These are phyloP conservation scores for Thalia dealbata DNA, from an alignment of 176 grass and related monocot genomes.

Conservation along the genomic window DNA sequence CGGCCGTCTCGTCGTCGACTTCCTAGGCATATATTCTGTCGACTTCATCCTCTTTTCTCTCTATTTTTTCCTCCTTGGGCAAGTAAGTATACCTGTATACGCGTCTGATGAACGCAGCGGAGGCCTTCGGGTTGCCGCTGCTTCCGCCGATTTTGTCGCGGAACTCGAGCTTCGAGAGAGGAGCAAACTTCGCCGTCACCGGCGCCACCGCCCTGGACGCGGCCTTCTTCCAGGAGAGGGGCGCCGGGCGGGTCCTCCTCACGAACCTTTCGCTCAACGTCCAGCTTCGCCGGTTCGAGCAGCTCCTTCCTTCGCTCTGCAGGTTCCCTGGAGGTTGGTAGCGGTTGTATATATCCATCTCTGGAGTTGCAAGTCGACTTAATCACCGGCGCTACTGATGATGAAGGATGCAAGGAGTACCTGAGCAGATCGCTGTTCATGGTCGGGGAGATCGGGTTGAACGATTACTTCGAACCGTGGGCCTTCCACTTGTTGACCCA, in stretches of 20 bases:
- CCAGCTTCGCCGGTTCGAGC: slow-evolving; percentile 66
- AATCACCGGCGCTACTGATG: not conserved
- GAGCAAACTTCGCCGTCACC: slow-evolving; percentile 75
- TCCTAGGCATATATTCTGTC: slow-evolving; percentile 42
- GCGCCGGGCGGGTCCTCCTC: slow-evolving; percentile 36
- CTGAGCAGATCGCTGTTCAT: slow-evolving; percentile 20
- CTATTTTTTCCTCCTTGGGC: not conserved
- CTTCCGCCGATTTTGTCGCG: slow-evolving; percentile 49
- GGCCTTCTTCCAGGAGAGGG: slow-evolving; percentile 57
- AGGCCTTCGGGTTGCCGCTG: slow-evolving; percentile 69
- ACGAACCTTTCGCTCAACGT: slow-evolving; percentile 55
- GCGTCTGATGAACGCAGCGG: slow-evolving; percentile 31
- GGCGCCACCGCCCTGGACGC: slow-evolving; percentile 76
- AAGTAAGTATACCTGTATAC: not conserved
- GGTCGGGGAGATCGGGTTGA: slow-evolving; percentile 21
- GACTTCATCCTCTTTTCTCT: not conserved
- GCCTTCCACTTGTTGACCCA: not conserved
- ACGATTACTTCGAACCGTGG: slow-evolving; percentile 11
- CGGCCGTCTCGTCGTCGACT: slow-evolving; percentile 76
- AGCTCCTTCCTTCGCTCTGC: slow-evolving; percentile 72
- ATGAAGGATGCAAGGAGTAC: slow-evolving; percentile 13
- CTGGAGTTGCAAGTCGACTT: not conserved
- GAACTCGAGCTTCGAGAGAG: slow-evolving; percentile 35
- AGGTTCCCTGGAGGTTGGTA: slow-evolving; percentile 41
- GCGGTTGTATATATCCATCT: too few species aligned